Evolutionary conservation across 768 basidiomycete species (phyloP).

Genomic region (Mrakia blollopis): DNA sequence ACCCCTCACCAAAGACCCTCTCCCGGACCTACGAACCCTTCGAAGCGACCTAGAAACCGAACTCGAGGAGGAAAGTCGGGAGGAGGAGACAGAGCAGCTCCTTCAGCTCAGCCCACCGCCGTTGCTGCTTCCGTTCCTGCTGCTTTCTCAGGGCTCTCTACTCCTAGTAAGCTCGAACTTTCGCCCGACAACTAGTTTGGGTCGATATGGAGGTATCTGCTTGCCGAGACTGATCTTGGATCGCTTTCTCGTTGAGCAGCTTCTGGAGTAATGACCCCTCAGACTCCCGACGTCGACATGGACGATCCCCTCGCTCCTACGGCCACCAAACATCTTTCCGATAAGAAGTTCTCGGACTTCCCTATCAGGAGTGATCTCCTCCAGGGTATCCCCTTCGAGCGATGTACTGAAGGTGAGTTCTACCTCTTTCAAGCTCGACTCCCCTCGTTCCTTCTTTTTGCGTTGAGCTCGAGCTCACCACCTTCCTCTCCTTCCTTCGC

Average conservation of each 20-base stretch:
- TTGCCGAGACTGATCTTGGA: not conserved
- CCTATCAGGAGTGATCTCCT: constrained; percentile 29
- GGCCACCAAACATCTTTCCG: constrained; percentile 22
- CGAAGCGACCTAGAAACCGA: constrained; percentile 7
- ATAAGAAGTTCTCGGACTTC: constrained; percentile 27
- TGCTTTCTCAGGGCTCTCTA: not conserved
- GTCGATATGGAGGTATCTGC: not conserved
- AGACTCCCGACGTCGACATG: not conserved
- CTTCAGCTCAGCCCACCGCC: not conserved
- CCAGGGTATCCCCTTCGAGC: constrained; percentile 37
- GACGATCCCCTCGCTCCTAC: constrained; percentile 14
- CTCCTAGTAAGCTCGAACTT: not conserved
- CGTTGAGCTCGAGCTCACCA: constrained; percentile 5
- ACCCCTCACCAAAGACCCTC: not conserved
- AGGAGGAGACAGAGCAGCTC: not conserved
- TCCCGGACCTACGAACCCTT: constrained; percentile 7
- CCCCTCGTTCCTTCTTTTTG: not conserved
- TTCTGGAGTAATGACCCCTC: not conserved
- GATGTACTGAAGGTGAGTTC: constrained; percentile 38
- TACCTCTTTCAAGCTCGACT: too few species aligned
- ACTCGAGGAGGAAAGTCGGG: constrained; percentile 1
- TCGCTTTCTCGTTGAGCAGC: not conserved
- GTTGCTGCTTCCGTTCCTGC: not conserved
- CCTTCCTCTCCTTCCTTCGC: not conserved
- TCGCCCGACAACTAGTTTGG: too few species aligned